These are phyloP conservation scores for Colletotrichum scovillei DNA, from an alignment of 2,329 filamentous ascomycete species.

Conservation along the genomic window DNA sequence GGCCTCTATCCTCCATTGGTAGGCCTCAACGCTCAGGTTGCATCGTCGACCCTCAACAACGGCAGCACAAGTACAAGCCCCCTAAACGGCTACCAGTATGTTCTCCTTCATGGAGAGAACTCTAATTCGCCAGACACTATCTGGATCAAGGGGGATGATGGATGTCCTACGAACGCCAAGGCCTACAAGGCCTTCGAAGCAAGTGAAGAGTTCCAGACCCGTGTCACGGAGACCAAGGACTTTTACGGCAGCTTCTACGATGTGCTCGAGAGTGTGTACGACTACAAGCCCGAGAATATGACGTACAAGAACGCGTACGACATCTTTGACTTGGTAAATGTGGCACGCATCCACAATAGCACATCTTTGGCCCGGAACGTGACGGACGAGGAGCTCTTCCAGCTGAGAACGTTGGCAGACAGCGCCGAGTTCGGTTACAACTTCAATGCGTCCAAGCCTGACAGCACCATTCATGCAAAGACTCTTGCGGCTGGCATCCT, in stretches of 20 bases:
- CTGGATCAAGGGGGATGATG: constrained; percentile 51
- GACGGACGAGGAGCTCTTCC: constrained; percentile 45
- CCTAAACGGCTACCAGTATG: constrained; percentile 46
- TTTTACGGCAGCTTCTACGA: constrained; percentile 47
- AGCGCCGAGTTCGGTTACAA: constrained; percentile 46
- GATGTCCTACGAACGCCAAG: constrained; percentile 43
- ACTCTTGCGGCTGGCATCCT: constrained; percentile 46
- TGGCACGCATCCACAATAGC: constrained; percentile 46
- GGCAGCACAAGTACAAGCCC: constrained; percentile 21
- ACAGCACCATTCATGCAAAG: constrained; percentile 45
- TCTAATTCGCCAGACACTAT: constrained; percentile 47
- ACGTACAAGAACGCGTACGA: constrained; percentile 49
- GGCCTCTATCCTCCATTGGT: constrained; percentile 48
- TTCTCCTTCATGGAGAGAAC: constrained; percentile 44
- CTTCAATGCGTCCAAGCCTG: constrained; percentile 44
- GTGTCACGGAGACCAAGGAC: constrained; percentile 41
- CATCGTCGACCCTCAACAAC: constrained; percentile 41
- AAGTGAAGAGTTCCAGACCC: constrained; percentile 42
- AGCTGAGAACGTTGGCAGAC: constrained; percentile 47
- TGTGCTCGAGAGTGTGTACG: constrained; percentile 44
- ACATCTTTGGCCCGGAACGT: constrained; percentile 45
- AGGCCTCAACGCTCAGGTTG: constrained; percentile 41
- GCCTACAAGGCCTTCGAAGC: constrained; percentile 43
- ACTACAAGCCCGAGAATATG: constrained; percentile 45
- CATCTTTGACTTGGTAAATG: constrained; percentile 50